Evolutionary conservation across 768 basidiomycete species (phyloP).

Genomic region (Suillus cothurnatus): DNA sequence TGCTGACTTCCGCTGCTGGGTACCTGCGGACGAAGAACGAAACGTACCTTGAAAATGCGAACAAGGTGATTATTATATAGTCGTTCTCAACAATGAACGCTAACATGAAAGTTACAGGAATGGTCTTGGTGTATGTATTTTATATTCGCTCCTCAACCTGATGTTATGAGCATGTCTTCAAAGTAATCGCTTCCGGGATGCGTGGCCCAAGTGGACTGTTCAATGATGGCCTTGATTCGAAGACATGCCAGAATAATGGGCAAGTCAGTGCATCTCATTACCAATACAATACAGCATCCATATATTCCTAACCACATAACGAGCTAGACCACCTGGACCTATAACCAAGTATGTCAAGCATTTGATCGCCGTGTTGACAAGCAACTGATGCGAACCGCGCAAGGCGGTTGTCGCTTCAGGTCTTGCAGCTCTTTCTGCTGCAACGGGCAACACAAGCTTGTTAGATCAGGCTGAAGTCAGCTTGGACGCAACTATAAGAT

Average conservation of each 20-base stretch:
- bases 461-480: constrained; percentile 54
- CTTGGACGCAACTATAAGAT: constrained; percentile 49
- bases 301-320: not conserved
- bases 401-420: constrained; percentile 60
- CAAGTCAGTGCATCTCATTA: constrained; percentile 14
- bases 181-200: constrained; percentile 33
- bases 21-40: constrained; percentile 39
- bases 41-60: constrained; percentile 50
- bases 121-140: constrained; percentile 31
- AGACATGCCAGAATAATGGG: constrained; percentile 32
- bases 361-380: not conserved
- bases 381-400: not conserved
- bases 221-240: constrained; percentile 30
- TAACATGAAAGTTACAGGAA: constrained; percentile 17
- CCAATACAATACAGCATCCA: not conserved
- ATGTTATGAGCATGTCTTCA: not conserved
- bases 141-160: not conserved
- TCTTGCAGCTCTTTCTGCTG: constrained; percentile 46
- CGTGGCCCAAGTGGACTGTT: constrained; percentile 30
- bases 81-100: not conserved
- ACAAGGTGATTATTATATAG: constrained; percentile 35
- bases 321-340: constrained; percentile 56
- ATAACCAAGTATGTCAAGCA: constrained; percentile 49
- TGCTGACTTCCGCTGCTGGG: constrained; percentile 50
- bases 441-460: constrained; percentile 40